phyloP scores from a whole-genome alignment of 2,329 filamentous ascomycete species.

The Stemphylium vesicarium region DNA sequence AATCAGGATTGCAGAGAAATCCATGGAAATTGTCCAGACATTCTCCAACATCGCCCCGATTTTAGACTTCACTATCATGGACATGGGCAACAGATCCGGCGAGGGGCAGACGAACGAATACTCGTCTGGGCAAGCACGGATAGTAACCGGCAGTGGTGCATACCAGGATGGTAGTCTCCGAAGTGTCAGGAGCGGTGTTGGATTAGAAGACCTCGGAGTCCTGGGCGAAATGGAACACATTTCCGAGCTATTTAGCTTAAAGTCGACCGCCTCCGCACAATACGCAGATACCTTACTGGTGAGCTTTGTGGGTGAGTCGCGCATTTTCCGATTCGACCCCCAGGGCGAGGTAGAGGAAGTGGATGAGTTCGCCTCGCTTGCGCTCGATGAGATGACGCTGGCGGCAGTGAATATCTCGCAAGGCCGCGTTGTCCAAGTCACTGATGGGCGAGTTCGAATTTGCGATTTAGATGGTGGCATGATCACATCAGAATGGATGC shows the following conservation, averaged over 20 bases:
- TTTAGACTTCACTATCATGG: conserved; percentile 93
- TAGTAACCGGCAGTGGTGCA: conserved; percentile 91
- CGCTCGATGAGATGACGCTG: conserved; percentile 74
- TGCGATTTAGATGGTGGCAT: conserved; percentile 64
- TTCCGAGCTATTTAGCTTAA: conserved; percentile 74
- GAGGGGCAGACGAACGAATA: conserved; percentile 86
- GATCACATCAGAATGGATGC: conserved; percentile 65
- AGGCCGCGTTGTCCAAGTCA: conserved; percentile 77
- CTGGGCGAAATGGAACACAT: conserved; percentile 79
- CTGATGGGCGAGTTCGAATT: conserved; percentile 66
- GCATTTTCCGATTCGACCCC: conserved; percentile 76
- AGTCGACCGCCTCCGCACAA: conserved; percentile 56
- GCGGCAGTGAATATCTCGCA: conserved; percentile 69
- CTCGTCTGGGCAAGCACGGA: conserved; percentile 89
- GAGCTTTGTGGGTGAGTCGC: conserved; percentile 82
- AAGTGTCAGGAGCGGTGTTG: conserved; percentile 91
- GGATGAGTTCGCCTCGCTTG: conserved; percentile 74
- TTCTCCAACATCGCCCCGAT: conserved; percentile 88
- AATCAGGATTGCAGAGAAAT: conserved; percentile 66
- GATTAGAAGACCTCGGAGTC: conserved; percentile 84
- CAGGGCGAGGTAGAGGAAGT: conserved; percentile 86
- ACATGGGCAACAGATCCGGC: conserved; percentile 84
- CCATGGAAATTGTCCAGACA: conserved; percentile 73
- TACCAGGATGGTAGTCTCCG: conserved; percentile 87
- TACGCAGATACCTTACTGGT: conserved; percentile 75